Evolutionary conservation across 2,329 filamentous ascomycete genomes (phyloP), one percentile per base, ranked within the genome.

Genomic region (Aspergillus tubingensis): DNA sequence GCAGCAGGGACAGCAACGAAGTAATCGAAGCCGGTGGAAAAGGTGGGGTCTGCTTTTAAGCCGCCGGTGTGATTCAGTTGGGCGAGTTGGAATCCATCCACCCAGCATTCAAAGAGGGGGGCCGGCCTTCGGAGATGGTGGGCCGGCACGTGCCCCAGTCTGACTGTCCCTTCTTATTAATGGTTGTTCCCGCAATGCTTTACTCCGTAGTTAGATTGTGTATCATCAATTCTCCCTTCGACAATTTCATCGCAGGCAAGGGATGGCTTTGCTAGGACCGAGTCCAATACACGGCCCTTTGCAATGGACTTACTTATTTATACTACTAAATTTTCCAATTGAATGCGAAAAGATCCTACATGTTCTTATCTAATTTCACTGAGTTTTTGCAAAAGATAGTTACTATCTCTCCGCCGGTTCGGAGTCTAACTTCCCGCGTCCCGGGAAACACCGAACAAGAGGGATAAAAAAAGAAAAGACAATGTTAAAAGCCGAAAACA

Each of bases 1-100:
- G 75, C 71, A 39, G 30, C 13, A 41, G 39, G 79, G 81, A 75
- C 71, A 41, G 36, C 52, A 54, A 54, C 52, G 41, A 38, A 41
- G 52, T n/a, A 39, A 43, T 21, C 50, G 50, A 30, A 43, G 38
- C 38, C 38, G 30, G 39, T 38, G 53, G 53, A 36, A 44, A 55
- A 55, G 53, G 53, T 55, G 53, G 53, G 53, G 53, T 54, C 25
- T 50, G 47, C 47, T 50, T 49, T 50, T 50, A 50, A 50, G 47
- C 47, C 47, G 47, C 47, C 47, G 47, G 47, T 50, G 47, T 50
- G 47, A 27, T 44, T 27, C 25, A n/a, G 25, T 27, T 8, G 53
- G 53, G 7, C 30, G 25, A 44, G 41, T 32, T 30, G 30, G 39
- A 55, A 44, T 30, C 27, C 43, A 44, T 30, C 27, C 43, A 55